phyloP scores from a whole-genome alignment of 2,329 filamentous ascomycete genomes.

The Botrytis aclada region DNA sequence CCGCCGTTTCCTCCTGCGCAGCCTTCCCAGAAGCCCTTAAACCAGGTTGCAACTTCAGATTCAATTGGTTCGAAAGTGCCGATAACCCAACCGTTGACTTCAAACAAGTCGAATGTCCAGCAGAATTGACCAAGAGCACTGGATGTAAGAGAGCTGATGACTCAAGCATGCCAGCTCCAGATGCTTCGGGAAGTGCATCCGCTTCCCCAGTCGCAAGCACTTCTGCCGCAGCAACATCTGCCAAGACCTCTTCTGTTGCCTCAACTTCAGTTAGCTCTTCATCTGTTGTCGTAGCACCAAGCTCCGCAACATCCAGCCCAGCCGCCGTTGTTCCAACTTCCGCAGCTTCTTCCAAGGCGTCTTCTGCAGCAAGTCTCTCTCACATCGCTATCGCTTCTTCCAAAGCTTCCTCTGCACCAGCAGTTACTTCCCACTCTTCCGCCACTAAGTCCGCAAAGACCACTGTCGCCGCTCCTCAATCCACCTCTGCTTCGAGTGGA shows the following conservation, averaged over 20 bases:
- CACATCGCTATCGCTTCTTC: not conserved
- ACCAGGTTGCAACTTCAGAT: conserved; percentile 51
- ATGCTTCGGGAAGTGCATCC: conserved; percentile 1
- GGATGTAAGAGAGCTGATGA: conserved; percentile 40
- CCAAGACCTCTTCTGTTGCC: not conserved
- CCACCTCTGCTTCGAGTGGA: not conserved
- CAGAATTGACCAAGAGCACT: conserved; percentile 44
- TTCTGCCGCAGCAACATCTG: not conserved
- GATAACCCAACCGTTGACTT: conserved; percentile 48
- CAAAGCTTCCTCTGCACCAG: not conserved
- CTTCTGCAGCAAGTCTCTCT: not conserved
- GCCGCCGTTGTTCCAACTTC: not conserved
- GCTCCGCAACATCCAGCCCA: not conserved
- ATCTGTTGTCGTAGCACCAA: not conserved
- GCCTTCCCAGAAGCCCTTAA: conserved; percentile 45
- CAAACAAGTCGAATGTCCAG: conserved; percentile 48
- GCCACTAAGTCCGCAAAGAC: not conserved
- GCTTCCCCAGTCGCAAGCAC: not conserved
- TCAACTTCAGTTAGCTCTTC: not conserved
- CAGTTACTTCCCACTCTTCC: not conserved
- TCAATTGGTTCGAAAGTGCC: conserved; percentile 50
- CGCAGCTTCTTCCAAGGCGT: not conserved
- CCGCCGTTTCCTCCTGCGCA: conserved; percentile 43
- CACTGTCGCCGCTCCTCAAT: not conserved
- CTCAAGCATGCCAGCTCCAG: conserved; percentile 18